Evolutionary conservation across 495 filamentous ascomycete genomes (phyloP).

Genomic region (Daldinia grandis): DNA sequence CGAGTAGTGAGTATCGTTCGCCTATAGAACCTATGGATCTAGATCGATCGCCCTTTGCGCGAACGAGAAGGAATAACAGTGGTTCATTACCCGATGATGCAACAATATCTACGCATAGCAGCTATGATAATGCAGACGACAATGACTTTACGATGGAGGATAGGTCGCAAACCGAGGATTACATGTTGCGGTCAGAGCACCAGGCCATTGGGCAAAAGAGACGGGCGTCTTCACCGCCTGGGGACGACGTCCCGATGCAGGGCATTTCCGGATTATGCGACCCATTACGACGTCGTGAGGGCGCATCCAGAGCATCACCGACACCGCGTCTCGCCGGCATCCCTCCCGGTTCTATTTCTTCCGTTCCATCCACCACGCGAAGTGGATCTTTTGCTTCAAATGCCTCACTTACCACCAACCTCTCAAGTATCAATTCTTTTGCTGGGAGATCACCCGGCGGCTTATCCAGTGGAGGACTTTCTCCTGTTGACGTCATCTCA

Average conservation of each 20-base stretch:
- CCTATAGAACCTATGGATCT: slow-evolving; percentile 56
- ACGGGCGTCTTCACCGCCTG: slow-evolving; percentile 80
- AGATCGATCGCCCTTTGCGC: slow-evolving; percentile 66
- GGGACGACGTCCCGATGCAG: slow-evolving; percentile 71
- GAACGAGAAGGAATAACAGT: slow-evolving; percentile 65
- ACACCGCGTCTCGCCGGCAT: slow-evolving; percentile 66
- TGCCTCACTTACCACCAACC: slow-evolving; percentile 72
- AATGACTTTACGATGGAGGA: slow-evolving; percentile 75
- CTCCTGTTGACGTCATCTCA: slow-evolving; percentile 58
- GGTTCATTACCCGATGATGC: slow-evolving; percentile 50
- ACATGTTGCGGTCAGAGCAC: slow-evolving; percentile 51
- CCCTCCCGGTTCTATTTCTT: slow-evolving; percentile 73
- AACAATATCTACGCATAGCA: slow-evolving; percentile 50
- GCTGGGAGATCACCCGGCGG: slow-evolving; percentile 77
- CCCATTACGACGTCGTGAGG: slow-evolving; percentile 70
- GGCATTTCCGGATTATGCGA: slow-evolving; percentile 68
- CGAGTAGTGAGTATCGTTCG: slow-evolving; percentile 59
- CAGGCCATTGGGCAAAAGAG: slow-evolving; percentile 69
- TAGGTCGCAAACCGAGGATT: slow-evolving; percentile 64
- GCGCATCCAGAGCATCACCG: slow-evolving; percentile 64
- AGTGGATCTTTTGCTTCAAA: slow-evolving; percentile 80
- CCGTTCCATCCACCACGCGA: slow-evolving; percentile 73
- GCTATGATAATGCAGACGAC: slow-evolving; percentile 67
- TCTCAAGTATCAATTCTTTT: slow-evolving; percentile 74
- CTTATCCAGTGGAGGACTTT: slow-evolving; percentile 69